phyloP scores from a whole-genome alignment of 2,329 filamentous ascomycete genomes.

The Trichoderma arundinaceum region DNA sequence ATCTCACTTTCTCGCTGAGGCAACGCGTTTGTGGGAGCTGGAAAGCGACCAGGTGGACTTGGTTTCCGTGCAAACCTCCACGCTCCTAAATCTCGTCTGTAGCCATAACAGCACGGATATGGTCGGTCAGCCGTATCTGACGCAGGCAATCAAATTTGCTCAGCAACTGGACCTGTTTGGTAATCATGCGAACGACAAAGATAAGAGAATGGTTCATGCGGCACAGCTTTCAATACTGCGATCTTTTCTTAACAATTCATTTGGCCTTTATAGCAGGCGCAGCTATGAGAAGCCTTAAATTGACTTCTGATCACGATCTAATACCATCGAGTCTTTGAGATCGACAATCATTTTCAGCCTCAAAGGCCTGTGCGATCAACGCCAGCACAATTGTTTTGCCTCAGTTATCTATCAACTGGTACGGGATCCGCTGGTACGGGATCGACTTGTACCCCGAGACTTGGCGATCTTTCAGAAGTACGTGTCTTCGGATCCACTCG shows the following conservation, averaged over 20 bases:
- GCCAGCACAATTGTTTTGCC: constrained; percentile 19
- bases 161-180: constrained; percentile 41
- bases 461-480: constrained; percentile 1
- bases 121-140: constrained; percentile 42
- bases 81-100: constrained; percentile 41
- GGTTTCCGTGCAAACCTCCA: constrained; percentile 44
- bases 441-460: constrained; percentile 8
- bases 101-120: constrained; percentile 43
- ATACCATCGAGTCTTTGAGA: background rate
- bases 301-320: background rate
- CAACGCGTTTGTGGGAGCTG: constrained; percentile 45
- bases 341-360: constrained; percentile 27
- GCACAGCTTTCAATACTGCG: constrained; percentile 38
- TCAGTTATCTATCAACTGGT: constrained; percentile 13
- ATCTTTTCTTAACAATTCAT: constrained; percentile 23
- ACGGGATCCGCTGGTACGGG: constrained; percentile 14
- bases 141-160: constrained; percentile 42
- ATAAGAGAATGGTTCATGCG: constrained; percentile 31
- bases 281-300: constrained; percentile 10
- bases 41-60: constrained; percentile 38
- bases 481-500: constrained; percentile 6
- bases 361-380: constrained; percentile 28
- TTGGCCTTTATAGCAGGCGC: constrained; percentile 16
- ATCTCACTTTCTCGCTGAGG: constrained; percentile 47
- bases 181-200: background rate